Evolutionary conservation across 306 rosid genomes (phyloP), one percentile per base, ranked within the genome.

Genomic region (Amphicarpaea edgeworthii): DNA sequence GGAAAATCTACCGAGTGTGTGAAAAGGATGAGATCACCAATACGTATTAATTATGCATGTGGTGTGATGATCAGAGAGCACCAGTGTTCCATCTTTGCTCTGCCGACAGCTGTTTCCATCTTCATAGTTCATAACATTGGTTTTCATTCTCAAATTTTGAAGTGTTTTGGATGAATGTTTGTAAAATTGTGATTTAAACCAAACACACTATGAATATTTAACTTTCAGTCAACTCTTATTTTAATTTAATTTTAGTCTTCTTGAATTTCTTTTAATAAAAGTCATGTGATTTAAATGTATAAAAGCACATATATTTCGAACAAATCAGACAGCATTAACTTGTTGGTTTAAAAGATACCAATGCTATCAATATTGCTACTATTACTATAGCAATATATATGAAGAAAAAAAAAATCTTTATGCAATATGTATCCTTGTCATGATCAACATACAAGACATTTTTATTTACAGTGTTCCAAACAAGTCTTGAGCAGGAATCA

Each of bases 91-190:
- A 70, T 45, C 46, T 70, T 47, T 43, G n/a, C 47, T 37, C 79
- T 77, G 82, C 68, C 47, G 77, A 67, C 84, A 87, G 76, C 79
- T 80, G 83, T 79, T 68, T 16, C 46, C 61, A 67, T 68, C 58
- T 62, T 23, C 5, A 75, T 28, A 57, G n/a, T n/a, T n/a, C 24
- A 43, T 37, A 62, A 47, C 63, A 19, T 47, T 50, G 46, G 51
- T 76, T 51, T 76, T 17, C 20, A 12, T 61, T 51, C 21, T 47
- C 47, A 46, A 0, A 30, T 16, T 16, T 58, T 43, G 24, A 0
- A 14, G 0, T 7, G 9, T 8, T 21, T n/a, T n/a, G n/a, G n/a
- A n/a, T n/a, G n/a, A n/a, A n/a, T n/a, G n/a, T n/a, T n/a, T n/a
- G n/a, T n/a, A n/a, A n/a, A n/a, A n/a, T n/a, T n/a, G n/a, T n/a